Base-by-base conservation (phyloP, 2,329 filamentous ascomycete species). In the Fusarium nygamai region DNA sequence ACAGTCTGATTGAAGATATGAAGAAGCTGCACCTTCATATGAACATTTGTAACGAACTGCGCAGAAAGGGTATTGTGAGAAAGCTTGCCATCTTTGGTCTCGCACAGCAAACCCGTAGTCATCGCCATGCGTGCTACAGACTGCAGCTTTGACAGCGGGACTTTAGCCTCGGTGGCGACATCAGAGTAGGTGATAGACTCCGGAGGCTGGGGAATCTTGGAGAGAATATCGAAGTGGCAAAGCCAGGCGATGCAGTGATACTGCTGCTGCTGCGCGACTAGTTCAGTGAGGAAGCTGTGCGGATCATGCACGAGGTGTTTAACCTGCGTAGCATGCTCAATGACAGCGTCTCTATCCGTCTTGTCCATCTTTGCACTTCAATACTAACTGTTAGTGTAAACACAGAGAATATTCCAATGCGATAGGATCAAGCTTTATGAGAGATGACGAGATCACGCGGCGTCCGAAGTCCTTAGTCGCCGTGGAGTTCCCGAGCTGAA, bases 71-170 rank as follows among this genome's bases (percentile, higher is more conserved):
- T 62, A 12, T 69, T 81, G 54, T 85, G 84, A 2, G 78, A 78
- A 4, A 85, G 58, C 8, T 62, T n/a, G 19, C 66, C 68, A 13
- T 79, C 67, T 13, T 63, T 63, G 1, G 77, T 78, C 59, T 85
- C 84, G 22, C 61, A 48, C 29, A 86, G 78, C 9, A 86, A 62
- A 1, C 74, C 71, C 43, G 72, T 76, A 2, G 81, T 82, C 74
- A 85, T 84, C 4, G 82, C 82, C 79, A 84, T 84, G 5, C 84
- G 81, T 8, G 78, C 62, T 3, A 75, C 58, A 0, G 71, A 68
- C 24, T 58, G 44, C 1, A 73, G 46, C 11, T 53, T 71, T 7
- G 71, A 63, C 29, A 63, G 8, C 4, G 71, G 71, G 5, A 73
- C 71, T 14, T 39, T n/a, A 8, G 71, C 61, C 47, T 48, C 43